Evolutionary conservation across 164 flowering plant species (phyloP).

Genomic region (Hamamelis virginiana): DNA sequence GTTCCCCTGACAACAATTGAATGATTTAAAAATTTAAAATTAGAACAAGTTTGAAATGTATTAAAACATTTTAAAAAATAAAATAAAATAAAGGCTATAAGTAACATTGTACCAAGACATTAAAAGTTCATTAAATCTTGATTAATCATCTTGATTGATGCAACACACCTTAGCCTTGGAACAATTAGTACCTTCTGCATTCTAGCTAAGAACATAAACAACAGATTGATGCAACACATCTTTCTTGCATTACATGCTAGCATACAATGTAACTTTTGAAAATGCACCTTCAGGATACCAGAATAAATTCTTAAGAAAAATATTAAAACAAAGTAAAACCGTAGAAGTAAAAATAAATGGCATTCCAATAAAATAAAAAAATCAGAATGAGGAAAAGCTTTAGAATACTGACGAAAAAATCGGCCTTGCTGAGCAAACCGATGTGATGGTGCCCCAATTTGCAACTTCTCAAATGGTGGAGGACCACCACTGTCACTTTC

Average conservation of each 20-base stretch:
- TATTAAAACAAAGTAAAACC: background rate
- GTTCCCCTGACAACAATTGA: background rate
- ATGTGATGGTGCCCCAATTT: slow-evolving; percentile 38
- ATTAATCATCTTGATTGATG: too few relatives aligned
- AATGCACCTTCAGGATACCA: background rate
- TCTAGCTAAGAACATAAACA: background rate
- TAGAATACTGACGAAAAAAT: slow-evolving; percentile 34
- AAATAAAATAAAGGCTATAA: background rate
- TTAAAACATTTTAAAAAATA: background rate
- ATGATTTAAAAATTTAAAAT: background rate
- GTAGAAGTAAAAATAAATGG: background rate
- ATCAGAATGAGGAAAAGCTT: background rate
- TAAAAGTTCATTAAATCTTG: too few relatives aligned
- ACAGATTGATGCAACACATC: too few relatives aligned
- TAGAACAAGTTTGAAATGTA: background rate
- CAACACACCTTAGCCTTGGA: background rate
- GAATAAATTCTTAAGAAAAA: background rate
- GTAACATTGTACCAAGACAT: background rate
- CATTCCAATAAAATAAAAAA: background rate
- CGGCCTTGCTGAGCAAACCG: slow-evolving; percentile 26
- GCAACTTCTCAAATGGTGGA: slow-evolving; percentile 85
- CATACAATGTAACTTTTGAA: too few relatives aligned
- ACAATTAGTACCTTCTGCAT: background rate
- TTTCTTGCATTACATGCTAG: too few relatives aligned
- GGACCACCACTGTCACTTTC: slow-evolving; percentile 59